A percentile compares a stretch with the other conserved stretches of the same genome.
phyloP scores from a whole-genome alignment of 225 moss, liverwort and hornwort species.

The Thuidium tamariscinum region DNA sequence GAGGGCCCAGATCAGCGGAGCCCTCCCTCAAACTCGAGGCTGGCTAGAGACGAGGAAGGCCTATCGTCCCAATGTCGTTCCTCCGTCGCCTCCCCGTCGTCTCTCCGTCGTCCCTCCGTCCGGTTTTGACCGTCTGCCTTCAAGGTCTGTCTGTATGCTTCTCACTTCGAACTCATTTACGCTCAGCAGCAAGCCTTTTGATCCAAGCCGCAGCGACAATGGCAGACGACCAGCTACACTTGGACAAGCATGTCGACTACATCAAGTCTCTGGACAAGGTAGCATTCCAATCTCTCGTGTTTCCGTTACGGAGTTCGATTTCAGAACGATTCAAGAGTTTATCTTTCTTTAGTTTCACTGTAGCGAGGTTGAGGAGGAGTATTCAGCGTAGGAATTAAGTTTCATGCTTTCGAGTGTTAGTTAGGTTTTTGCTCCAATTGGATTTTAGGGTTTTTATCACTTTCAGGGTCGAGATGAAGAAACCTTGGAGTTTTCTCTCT shows the following conservation, averaged over 20 bases:
- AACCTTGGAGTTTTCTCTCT: background rate
- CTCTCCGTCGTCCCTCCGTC: background rate
- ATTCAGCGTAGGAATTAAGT: no score
- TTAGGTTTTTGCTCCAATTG: background rate
- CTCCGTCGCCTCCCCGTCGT: background rate
- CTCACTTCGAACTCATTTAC: background rate
- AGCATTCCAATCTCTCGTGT: background rate
- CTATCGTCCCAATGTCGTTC: background rate
- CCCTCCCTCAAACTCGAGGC: no score
- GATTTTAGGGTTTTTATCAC: background rate
- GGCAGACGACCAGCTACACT: constrained; percentile 20
- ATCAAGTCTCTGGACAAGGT: constrained; percentile 88
- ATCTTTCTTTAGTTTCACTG: background rate
- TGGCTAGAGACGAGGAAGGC: background rate
- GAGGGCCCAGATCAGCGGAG: no score
- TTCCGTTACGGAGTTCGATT: background rate
- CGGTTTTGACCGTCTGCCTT: background rate
- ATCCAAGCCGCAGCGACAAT: background rate
- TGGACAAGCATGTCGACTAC: constrained; percentile 72
- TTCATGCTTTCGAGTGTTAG: background rate
- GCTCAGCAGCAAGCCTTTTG: background rate
- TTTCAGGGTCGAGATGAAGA: background rate
- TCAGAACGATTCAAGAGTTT: background rate
- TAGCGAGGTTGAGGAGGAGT: background rate
- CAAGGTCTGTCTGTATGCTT: background rate